Conservation (phyloP, 179 eudicot species). For the Beta corolliflora region DNA sequence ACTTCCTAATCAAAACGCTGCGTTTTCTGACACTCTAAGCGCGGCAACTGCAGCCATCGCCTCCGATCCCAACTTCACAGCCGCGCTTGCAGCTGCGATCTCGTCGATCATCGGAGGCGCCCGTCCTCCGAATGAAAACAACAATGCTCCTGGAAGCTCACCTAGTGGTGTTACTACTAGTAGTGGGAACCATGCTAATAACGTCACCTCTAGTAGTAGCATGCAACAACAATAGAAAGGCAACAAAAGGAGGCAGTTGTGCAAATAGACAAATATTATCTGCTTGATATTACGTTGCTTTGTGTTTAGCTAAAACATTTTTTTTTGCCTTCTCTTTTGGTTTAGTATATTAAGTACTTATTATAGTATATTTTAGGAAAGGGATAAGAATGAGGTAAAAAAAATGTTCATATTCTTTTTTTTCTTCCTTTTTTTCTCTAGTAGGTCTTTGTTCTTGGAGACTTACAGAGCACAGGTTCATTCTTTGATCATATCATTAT, state of each 20-base stretch:
- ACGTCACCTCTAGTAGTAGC: constrained; percentile 27
- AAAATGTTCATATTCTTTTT: constrained; percentile 33
- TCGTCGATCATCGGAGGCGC: constrained; percentile 63
- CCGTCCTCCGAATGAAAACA: constrained; percentile 27
- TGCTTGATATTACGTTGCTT: constrained; percentile 13
- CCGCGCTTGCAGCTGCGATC: constrained; percentile 82
- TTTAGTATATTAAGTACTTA: constrained; percentile 7
- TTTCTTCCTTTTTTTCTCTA: neutral
- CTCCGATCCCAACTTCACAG: constrained; percentile 79
- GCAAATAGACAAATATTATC: neutral
- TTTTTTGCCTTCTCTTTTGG: neutral
- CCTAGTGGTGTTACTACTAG: constrained; percentile 21
- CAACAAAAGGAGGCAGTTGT: constrained; percentile 10
- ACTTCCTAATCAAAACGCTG: constrained; percentile 33
- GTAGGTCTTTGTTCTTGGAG: constrained; percentile 9
- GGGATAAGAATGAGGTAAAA: constrained; percentile 14
- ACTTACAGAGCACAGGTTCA: constrained; percentile 21
- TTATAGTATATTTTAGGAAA: constrained; percentile 6
- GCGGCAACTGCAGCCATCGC: constrained; percentile 87
- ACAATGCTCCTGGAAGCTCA: constrained; percentile 15
- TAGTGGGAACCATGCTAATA: constrained; percentile 19
- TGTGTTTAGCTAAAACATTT: constrained; percentile 2
- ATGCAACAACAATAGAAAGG: constrained; percentile 36
- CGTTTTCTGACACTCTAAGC: constrained; percentile 54
- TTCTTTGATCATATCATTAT: constrained; percentile 34